Conservation (phyloP, 805 yeast species). For the Yamadazyma tumulicola region DNA sequence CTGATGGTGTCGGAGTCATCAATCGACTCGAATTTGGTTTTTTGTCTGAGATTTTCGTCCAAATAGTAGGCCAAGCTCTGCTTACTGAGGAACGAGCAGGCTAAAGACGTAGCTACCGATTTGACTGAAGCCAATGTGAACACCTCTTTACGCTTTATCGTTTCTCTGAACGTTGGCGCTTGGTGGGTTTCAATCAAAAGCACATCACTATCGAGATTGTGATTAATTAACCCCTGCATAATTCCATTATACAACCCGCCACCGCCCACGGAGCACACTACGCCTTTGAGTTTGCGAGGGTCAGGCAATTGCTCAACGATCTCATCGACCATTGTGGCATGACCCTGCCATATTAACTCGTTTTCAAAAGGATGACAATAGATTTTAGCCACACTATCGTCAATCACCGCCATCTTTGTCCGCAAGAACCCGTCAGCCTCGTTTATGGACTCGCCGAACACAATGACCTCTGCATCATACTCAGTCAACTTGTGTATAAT, state of each 20-base stretch:
- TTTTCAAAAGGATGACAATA: conserved; percentile 35
- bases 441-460: conserved; percentile 28
- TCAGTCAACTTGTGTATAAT: conserved; percentile 17
- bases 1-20: conserved; percentile 27
- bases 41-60: conserved; percentile 8
- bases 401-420: conserved; percentile 10
- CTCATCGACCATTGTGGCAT: conserved; percentile 25
- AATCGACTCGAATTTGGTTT: conserved; percentile 18
- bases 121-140: conserved; percentile 19
- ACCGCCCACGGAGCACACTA: conserved; percentile 34
- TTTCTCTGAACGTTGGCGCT: conserved; percentile 24
- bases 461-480: conserved; percentile 22
- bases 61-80: conserved; percentile 19
- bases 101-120: conserved; percentile 27
- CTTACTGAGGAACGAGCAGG: conserved; percentile 25
- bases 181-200: conserved; percentile 28
- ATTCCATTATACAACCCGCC: conserved; percentile 36
- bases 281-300: conserved; percentile 16
- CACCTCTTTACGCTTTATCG: conserved; percentile 19
- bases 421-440: conserved; percentile 28
- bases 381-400: conserved; percentile 16
- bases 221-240: conserved; percentile 19
- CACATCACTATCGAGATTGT: conserved; percentile 15
- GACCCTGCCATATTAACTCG: conserved; percentile 31
- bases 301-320: conserved; percentile 9